Evolutionary conservation across 805 yeast genomes (phyloP).

Genomic region (Cyberlindnera xishuangbannaensis): DNA sequence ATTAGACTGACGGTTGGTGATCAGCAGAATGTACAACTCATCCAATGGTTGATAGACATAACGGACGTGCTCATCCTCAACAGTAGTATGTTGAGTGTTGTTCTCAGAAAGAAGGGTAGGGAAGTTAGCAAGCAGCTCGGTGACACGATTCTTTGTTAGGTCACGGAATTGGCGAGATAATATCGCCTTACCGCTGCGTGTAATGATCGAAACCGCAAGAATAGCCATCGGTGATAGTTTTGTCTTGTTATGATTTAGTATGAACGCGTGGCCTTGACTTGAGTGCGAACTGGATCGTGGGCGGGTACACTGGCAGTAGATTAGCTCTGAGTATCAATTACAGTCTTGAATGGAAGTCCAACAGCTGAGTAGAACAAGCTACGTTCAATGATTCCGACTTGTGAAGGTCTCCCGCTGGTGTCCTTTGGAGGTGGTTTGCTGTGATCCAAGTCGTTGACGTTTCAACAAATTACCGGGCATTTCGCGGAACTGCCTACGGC

Average conservation of each 20-base stretch:
- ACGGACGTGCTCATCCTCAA: conserved; percentile 87
- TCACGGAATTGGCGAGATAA: conserved; percentile 90
- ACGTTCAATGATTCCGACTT: not conserved
- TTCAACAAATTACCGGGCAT: conserved; percentile 9
- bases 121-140: conserved; percentile 78
- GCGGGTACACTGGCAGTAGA: not conserved
- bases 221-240: conserved; percentile 46
- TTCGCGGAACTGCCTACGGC: no score
- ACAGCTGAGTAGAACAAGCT: no score
- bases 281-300: not conserved
- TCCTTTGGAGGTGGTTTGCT: not conserved
- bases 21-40: conserved; percentile 82
- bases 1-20: conserved; percentile 87
- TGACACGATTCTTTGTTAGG: conserved; percentile 75
- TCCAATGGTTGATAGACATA: conserved; percentile 95
- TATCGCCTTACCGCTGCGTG: conserved; percentile 89
- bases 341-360: no score
- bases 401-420: not conserved
- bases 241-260: not conserved
- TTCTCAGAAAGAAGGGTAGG: conserved; percentile 70
- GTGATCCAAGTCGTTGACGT: conserved; percentile 15
- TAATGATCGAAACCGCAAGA: conserved; percentile 90
- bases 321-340: no score
- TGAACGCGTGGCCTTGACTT: conserved; percentile 3
- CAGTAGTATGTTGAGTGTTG: conserved; percentile 82